phyloP scores from a whole-genome alignment of 2,329 filamentous ascomycete genomes.

The Didymella sp. region DNA sequence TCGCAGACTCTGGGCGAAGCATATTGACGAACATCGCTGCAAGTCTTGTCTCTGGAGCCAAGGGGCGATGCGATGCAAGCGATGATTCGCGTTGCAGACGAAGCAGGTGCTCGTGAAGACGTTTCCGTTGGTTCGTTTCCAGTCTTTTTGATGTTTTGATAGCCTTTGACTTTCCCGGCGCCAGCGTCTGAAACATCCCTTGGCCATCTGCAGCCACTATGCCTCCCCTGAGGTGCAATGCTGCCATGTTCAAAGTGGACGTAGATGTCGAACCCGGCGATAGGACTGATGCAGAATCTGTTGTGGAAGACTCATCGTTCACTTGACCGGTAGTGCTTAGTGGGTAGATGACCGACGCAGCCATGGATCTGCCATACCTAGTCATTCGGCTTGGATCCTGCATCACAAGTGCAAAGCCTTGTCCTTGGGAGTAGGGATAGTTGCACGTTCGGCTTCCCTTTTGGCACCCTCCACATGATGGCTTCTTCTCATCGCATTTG shows the following conservation, averaged over 20 bases:
- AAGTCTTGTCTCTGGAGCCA: neutral
- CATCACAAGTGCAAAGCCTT: constrained; percentile 9
- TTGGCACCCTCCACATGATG: constrained; percentile 3
- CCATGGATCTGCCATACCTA: constrained; percentile 7
- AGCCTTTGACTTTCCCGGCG: neutral
- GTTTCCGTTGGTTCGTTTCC: neutral
- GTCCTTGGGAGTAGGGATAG: neutral
- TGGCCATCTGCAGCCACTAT: constrained; percentile 4
- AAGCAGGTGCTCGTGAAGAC: neutral
- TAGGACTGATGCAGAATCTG: neutral
- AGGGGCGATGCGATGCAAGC: neutral
- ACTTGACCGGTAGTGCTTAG: neutral
- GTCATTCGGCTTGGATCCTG: constrained; percentile 15
- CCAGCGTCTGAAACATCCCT: constrained; percentile 3
- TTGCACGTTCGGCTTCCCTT: constrained; percentile 3
- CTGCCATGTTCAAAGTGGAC: neutral
- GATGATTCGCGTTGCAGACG: neutral
- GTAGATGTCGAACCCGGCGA: neutral
- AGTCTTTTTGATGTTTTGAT: neutral
- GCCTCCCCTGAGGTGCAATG: neutral
- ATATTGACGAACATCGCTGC: neutral
- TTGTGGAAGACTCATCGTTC: neutral
- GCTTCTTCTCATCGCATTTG: constrained; percentile 17
- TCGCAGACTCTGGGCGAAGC: neutral
- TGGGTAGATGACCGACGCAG: neutral